Conservation (phyloP, 495 filamentous ascomycete species). For the Tirmania nivea region DNA sequence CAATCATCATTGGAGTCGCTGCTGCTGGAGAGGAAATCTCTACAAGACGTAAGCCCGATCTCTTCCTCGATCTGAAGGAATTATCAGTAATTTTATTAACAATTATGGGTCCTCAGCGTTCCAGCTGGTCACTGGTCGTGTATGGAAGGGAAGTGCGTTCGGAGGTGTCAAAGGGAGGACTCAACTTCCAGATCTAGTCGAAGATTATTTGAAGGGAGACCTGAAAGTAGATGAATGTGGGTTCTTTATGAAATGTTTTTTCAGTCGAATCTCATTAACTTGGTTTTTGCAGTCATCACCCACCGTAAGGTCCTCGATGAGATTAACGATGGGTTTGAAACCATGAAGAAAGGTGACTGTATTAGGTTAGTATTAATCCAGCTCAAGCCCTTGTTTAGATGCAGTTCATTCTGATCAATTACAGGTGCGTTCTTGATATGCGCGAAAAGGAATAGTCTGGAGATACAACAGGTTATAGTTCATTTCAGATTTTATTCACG, state of each 20-base stretch:
- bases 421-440: neutral
- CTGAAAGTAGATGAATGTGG: slow-evolving; percentile 88
- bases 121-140: slow-evolving; percentile 91
- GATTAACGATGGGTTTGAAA: slow-evolving; percentile 77
- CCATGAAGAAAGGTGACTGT: slow-evolving; percentile 92
- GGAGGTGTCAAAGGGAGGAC: slow-evolving; percentile 93
- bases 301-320: slow-evolving; percentile 59
- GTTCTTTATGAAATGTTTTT: neutral
- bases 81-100: neutral
- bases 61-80: neutral
- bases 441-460: neutral
- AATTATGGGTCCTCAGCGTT: slow-evolving; percentile 41
- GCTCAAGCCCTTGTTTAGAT: neutral
- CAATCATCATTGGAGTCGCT: slow-evolving; percentile 91
- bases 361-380: slow-evolving; percentile 44
- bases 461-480: no score
- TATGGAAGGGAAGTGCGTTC: slow-evolving; percentile 95
- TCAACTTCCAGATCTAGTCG: slow-evolving; percentile 70
- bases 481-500: no score
- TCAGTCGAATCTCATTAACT: slow-evolving; percentile 1
- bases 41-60: slow-evolving; percentile 58
- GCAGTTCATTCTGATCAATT: neutral
- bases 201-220: slow-evolving; percentile 70
- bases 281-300: slow-evolving; percentile 44
- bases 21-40: slow-evolving; percentile 94